These are phyloP conservation scores for Limnomonas spitsbergensis DNA, from an alignment of 139 green algal genomes.

Conservation along the genomic window DNA sequence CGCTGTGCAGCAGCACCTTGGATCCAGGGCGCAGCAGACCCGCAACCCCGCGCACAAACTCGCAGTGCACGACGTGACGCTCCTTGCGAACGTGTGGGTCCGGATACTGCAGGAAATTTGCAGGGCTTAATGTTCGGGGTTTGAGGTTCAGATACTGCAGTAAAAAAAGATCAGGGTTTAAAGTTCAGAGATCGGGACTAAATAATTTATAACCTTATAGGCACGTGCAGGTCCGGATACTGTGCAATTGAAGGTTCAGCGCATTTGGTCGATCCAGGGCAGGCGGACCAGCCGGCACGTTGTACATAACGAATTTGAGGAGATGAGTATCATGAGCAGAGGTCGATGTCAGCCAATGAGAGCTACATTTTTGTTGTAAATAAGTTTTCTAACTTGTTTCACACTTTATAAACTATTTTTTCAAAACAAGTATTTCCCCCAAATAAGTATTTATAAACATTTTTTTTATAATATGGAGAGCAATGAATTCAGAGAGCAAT, in stretches of 20 bases:
- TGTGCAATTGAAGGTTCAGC: neutral
- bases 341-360: too few relatives aligned
- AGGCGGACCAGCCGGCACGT: too few relatives aligned
- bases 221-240: neutral
- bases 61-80: conserved; percentile 65
- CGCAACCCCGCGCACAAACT: conserved; percentile 45
- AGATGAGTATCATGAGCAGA: too few relatives aligned
- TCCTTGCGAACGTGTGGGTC: conserved; percentile 84
- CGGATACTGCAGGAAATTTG: conserved; percentile 61
- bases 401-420: too few relatives aligned
- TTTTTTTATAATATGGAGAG: too few relatives aligned
- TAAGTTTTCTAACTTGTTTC: too few relatives aligned
- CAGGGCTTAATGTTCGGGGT: neutral
- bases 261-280: neutral
- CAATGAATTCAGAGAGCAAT: conserved; percentile 1
- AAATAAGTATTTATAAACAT: too few relatives aligned
- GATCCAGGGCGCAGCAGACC: conserved; percentile 34
- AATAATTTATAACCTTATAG: neutral
- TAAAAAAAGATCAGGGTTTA: neutral
- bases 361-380: too few relatives aligned
- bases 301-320: too few relatives aligned
- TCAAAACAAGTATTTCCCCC: too few relatives aligned
- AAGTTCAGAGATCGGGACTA: neutral
- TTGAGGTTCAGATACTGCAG: neutral
- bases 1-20: conserved; percentile 28